Evolutionary conservation across 495 filamentous ascomycete species (phyloP).

Genomic region (Tuber borchii): DNA sequence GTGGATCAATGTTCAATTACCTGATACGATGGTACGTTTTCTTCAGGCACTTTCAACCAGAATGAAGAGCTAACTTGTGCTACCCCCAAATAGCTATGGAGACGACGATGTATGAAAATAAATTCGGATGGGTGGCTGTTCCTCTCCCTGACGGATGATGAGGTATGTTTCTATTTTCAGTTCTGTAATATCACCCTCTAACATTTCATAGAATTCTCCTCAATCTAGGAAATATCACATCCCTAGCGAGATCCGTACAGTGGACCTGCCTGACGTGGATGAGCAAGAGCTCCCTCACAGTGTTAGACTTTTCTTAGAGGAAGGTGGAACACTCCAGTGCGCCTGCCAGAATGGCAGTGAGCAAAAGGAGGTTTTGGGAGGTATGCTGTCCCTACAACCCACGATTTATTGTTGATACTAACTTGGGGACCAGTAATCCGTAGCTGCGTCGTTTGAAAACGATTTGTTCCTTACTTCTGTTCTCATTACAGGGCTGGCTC

Average conservation of each 20-base stretch:
- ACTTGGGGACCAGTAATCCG: constrained; percentile 25
- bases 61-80: background rate
- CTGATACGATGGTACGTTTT: constrained; percentile 35
- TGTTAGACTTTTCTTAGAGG: constrained; percentile 35
- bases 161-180: constrained; percentile 17
- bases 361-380: constrained; percentile 40
- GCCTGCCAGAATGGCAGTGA: constrained; percentile 40
- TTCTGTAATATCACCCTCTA: constrained; percentile 10
- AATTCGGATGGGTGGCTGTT: constrained; percentile 39
- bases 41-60: background rate
- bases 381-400: constrained; percentile 1
- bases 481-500: background rate
- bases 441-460: constrained; percentile 27
- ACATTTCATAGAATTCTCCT: constrained; percentile 30
- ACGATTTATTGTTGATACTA: background rate
- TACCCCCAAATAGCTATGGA: constrained; percentile 27
- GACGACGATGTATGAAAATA: constrained; percentile 40
- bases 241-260: constrained; percentile 28
- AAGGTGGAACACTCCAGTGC: constrained; percentile 41
- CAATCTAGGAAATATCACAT: constrained; percentile 40
- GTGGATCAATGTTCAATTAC: constrained; percentile 42
- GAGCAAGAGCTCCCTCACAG: constrained; percentile 42
- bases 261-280: constrained; percentile 41
- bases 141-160: constrained; percentile 39
- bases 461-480: constrained; percentile 7